phyloP scores from a whole-genome alignment of 164 flowering plant species.

The Magnolia changhungtana region DNA sequence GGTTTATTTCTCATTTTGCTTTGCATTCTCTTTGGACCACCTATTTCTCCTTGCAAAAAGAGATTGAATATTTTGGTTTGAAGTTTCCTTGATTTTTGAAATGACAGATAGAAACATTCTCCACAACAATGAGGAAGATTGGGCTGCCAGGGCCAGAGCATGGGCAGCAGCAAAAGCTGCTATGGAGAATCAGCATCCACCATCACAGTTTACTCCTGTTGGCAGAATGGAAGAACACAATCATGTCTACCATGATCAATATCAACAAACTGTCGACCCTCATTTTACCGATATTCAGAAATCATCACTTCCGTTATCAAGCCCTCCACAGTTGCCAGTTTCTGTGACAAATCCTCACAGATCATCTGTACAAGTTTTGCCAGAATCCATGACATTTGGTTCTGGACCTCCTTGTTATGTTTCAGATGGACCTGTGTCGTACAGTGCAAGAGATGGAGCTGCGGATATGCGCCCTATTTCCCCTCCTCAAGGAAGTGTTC shows the following conservation, averaged over 20 bases:
- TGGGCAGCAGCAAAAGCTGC: slow-evolving; percentile 85
- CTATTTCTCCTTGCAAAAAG: too few species aligned
- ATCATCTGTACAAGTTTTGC: slow-evolving; percentile 30
- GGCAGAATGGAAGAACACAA: slow-evolving; percentile 44
- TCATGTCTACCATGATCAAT: slow-evolving; percentile 47
- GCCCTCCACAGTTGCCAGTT: slow-evolving; percentile 50
- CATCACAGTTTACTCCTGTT: slow-evolving; percentile 34
- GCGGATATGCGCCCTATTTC: slow-evolving; percentile 38
- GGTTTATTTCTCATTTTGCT: too few species aligned
- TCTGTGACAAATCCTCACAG: slow-evolving; percentile 30
- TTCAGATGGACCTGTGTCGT: slow-evolving; percentile 38
- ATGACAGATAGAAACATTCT: slow-evolving; percentile 30
- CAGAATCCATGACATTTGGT: slow-evolving; percentile 31
- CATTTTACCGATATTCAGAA: slow-evolving; percentile 48
- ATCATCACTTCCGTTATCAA: slow-evolving; percentile 32
- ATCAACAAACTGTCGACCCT: slow-evolving; percentile 39
- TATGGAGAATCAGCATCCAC: slow-evolving; percentile 58
- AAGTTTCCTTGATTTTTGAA: neutral
- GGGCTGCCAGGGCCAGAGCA: slow-evolving; percentile 92
- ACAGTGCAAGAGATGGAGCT: slow-evolving; percentile 45
- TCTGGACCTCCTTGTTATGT: slow-evolving; percentile 42
- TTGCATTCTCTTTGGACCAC: too few species aligned
- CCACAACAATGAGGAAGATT: slow-evolving; percentile 71
- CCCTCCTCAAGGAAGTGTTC: slow-evolving; percentile 34
- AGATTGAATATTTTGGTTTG: neutral